Evolutionary conservation across 768 basidiomycete species (phyloP), one percentile per base, ranked within the genome.

Genomic region (Kwoniella dejecticola): DNA sequence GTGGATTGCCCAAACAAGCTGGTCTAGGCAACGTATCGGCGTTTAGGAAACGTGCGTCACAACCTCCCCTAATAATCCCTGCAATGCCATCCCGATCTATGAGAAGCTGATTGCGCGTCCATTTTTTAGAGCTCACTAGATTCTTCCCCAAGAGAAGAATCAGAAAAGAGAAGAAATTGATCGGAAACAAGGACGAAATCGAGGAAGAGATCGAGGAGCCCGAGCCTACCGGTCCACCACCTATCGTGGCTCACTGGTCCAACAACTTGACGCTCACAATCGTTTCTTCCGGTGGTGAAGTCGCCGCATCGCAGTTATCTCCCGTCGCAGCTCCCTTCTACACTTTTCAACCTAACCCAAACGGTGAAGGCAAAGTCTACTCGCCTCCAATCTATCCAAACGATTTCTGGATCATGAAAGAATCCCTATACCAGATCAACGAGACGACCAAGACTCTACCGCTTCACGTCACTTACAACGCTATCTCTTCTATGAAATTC

Each of bases 321-420:
- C 64, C 71, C 36, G 57, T 24, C 10, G 59, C 68, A 55, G 52
- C 52, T 26, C 56, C 69, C 89, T 89, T 89, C 76, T 77, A 92
- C 46, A 80, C 85, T 53, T 74, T 92, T 40, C 81, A 88, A 6
- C 61, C 83, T 36, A 85, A 85, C 23, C 87, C 88, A 3, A 83
- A 82, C 2, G 89, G 85, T 2, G 85, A 83, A 64, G 89, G 85
- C 2, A 85, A 83, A 19, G 59, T 45, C 11, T 92, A 94, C 83
- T 89, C 86, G 71, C 95, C 95, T 8, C 87, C 94, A 60, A 75
- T 97, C 36, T 98, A 89, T 79, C 85, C 91, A 13, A 98, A 98
- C 74, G 92, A 96, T 73, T 97, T 97, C 80, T 97, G 95, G 92
- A 85, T 89, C 64, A 72, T 83, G 27, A 85, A 87, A 38, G 87